Base-by-base conservation (phyloP, 2,329 filamentous ascomycete genomes). In the Aureobasidium namibiae region DNA sequence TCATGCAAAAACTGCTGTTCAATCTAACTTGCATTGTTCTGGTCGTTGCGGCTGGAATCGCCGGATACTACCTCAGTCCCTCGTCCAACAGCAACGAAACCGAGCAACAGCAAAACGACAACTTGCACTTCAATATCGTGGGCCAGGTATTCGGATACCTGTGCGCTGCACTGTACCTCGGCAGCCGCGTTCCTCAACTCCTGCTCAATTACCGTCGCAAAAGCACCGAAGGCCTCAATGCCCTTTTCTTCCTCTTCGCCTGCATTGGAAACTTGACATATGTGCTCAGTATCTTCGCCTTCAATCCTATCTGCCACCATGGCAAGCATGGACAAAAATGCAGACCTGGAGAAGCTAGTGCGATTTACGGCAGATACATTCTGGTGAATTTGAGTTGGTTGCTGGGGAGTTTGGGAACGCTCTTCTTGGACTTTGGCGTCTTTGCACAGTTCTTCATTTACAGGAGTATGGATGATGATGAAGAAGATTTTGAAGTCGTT, bases 181-280 rank as follows among this genome's bases (percentile, higher is more conserved):
- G 90, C 23, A 94, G 89, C 0, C 87, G 94, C 9, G 75, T 97
- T 7, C 94, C 94, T 0, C 94, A 99, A 75, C 80, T 99, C 1
- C 79, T 96, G 8, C 83, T 97, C 56, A 99, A 97, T 73, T 95
- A 90, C 76, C 84, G 89, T 21, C 87, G 94, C 63, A 95, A 95
- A 76, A 92, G 87, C 44, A 96, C 92, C 1, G 92, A 97, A 59
- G 94, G 94, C 3, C 87, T 99, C 21, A 92, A 89, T 64, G 85
- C 96, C 75, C 81, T 97, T 11, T 99, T 97, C 75, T 97, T 97
- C 76, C 78, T 97, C 23, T 97, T 99, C 71, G 94, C 94, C 4
- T 97, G 92, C 70, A 83, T 97, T 6, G 94, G 94, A 2, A 99
- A 99, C 71, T 73, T 96, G 64, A 96, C 92, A 0, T 97, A 95